phyloP scores from a whole-genome alignment of 345 rosid genomes.

The Eucalyptus urophylla region DNA sequence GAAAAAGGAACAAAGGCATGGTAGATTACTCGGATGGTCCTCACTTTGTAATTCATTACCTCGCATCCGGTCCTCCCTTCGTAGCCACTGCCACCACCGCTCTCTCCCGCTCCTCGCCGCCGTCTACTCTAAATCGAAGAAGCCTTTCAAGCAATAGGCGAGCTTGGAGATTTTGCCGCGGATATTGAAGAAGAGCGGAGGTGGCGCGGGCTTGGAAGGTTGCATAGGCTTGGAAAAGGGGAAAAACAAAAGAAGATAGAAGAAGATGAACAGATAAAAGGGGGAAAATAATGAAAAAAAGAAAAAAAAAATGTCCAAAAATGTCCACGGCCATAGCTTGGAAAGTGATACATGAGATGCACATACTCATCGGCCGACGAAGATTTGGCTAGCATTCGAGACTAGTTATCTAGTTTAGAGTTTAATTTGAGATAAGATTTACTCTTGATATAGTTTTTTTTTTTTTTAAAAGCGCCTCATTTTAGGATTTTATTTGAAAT shows the following conservation, averaged over 20 bases:
- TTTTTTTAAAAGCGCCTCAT: neutral
- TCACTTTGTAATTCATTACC: neutral
- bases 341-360: neutral
- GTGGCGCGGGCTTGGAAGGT: neutral
- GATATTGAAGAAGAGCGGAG: neutral
- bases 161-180: neutral
- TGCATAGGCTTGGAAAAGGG: neutral
- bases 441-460: neutral
- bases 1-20: neutral
- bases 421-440: neutral
- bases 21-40: neutral
- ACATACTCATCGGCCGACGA: neutral
- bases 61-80: conserved; percentile 2
- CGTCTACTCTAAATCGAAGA: conserved; percentile 23
- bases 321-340: neutral
- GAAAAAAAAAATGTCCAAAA: neutral
- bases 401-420: neutral
- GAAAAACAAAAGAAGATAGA: neutral
- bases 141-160: neutral
- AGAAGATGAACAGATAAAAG: neutral
- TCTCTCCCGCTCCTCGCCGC: conserved; percentile 20
- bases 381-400: neutral
- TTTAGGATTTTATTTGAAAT: neutral
- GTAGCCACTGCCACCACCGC: conserved; percentile 36
- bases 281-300: neutral